Conservation (phyloP, 805 yeast genomes). For the Candida maris region DNA sequence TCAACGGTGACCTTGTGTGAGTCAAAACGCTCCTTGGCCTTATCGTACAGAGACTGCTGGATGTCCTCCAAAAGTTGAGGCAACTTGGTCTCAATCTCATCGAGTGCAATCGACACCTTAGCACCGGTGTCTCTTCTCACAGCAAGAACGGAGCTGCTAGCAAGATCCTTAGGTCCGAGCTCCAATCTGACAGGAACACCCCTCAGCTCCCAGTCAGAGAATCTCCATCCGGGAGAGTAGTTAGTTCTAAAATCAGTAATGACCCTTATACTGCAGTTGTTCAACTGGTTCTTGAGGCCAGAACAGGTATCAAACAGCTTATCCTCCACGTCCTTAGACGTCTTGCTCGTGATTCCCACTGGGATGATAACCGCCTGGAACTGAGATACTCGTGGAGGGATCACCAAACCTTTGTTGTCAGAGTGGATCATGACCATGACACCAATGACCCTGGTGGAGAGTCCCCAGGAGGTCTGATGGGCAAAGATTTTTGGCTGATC, state of each 20-base stretch:
- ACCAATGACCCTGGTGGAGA: slow-evolving; percentile 97
- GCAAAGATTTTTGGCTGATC: slow-evolving; percentile 85
- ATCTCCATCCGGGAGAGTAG: slow-evolving; percentile 99
- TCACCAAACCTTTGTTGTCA: slow-evolving; percentile 95
- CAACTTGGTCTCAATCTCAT: slow-evolving; percentile 59
- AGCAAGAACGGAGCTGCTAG: slow-evolving; percentile 72
- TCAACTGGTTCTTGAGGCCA: slow-evolving; percentile 60
- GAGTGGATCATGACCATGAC: slow-evolving; percentile 99
- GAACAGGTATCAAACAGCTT: slow-evolving; percentile 68
- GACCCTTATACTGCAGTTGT: slow-evolving; percentile 64
- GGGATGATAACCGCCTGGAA: slow-evolving; percentile 90
- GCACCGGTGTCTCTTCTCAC: slow-evolving; percentile 91
- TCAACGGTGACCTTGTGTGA: slow-evolving; percentile 76
- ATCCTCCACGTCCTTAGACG: slow-evolving; percentile 70
- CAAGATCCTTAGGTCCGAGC: slow-evolving; percentile 94
- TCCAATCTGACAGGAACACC: slow-evolving; percentile 94
- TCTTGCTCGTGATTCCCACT: slow-evolving; percentile 88
- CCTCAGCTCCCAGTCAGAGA: slow-evolving; percentile 93
- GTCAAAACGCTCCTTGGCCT: slow-evolving; percentile 82
- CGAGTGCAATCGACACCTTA: slow-evolving; percentile 65
- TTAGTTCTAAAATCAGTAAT: slow-evolving; percentile 86
- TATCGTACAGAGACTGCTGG: slow-evolving; percentile 68
- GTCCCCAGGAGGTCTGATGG: slow-evolving; percentile 99
- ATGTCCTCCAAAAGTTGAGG: slow-evolving; percentile 78
- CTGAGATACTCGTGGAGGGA: slow-evolving; percentile 97